Evolutionary conservation across 306 rosid genomes (phyloP).

Genomic region (Canavalia ensiformis): DNA sequence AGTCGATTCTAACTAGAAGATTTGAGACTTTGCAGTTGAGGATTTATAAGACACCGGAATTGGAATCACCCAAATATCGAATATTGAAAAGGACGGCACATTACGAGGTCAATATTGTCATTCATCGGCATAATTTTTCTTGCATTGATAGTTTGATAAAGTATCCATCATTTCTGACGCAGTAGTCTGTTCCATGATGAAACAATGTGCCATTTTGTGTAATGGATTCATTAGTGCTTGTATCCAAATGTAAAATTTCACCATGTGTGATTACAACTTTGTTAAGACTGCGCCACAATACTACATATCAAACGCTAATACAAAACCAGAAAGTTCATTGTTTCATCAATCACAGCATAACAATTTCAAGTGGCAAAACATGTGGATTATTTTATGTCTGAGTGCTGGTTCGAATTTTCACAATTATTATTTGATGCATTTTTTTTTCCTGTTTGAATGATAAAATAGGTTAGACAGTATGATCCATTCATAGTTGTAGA

Average conservation of each 20-base stretch:
- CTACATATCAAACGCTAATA: constrained; percentile 9
- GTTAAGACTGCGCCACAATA: neutral
- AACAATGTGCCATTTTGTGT: neutral
- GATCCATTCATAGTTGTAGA: constrained; percentile 76
- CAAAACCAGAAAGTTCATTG: neutral
- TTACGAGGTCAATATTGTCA: constrained; percentile 71
- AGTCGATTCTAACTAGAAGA: constrained; percentile 9
- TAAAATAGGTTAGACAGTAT: constrained; percentile 82
- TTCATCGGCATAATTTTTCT: neutral
- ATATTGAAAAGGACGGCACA: constrained; percentile 72
- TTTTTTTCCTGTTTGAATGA: neutral
- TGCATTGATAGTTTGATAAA: neutral
- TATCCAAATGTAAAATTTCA: neutral
- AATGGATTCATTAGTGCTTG: neutral
- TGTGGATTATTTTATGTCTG: neutral
- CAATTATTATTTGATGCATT: constrained; percentile 6
- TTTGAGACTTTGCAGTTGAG: constrained; percentile 67
- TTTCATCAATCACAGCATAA: neutral
- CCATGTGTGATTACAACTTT: neutral
- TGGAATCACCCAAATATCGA: constrained; percentile 87
- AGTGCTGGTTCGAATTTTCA: neutral
- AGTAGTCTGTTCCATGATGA: neutral
- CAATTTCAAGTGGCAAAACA: constrained; percentile 19
- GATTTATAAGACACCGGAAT: constrained; percentile 84
- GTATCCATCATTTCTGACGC: neutral